Evolutionary conservation across 23 red algal genomes (phyloP).

Genomic region (Pyropia yezoensis): DNA sequence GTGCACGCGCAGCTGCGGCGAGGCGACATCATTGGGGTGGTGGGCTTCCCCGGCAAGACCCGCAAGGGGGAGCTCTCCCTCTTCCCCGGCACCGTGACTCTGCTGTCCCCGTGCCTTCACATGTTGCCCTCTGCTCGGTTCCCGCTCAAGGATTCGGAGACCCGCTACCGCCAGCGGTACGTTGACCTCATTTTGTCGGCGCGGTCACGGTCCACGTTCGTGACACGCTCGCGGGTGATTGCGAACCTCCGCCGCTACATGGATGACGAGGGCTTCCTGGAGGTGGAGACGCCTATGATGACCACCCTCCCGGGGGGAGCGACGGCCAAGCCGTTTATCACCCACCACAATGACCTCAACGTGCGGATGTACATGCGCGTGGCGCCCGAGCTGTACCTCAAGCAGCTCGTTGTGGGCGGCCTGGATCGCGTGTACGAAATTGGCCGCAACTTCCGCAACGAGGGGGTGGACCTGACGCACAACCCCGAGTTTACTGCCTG

Average conservation of each 20-base stretch:
- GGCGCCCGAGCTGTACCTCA: slow-evolving; percentile 94
- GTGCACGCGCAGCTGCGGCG: slow-evolving; percentile 43
- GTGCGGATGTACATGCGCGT: slow-evolving; percentile 96
- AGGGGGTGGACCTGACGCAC: slow-evolving; percentile 94
- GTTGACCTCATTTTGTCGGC: slow-evolving; percentile 87
- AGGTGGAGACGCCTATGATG: slow-evolving; percentile 99
- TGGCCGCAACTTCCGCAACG: slow-evolving; percentile 94
- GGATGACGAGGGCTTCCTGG: slow-evolving; percentile 76
- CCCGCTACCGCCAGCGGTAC: slow-evolving; percentile 85
- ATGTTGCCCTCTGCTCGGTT: slow-evolving; percentile 85
- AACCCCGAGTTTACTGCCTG: slow-evolving; percentile 99
- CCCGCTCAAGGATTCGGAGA: slow-evolving; percentile 65
- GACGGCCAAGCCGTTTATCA: slow-evolving; percentile 88
- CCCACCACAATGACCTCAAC: slow-evolving; percentile 91
- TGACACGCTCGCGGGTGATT: slow-evolving; percentile 63
- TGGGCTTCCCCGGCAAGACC: slow-evolving; percentile 67
- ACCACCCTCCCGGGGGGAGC: slow-evolving; percentile 84
- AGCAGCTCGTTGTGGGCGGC: slow-evolving; percentile 95
- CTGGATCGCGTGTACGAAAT: slow-evolving; percentile 95
- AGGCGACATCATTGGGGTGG: slow-evolving; percentile 87
- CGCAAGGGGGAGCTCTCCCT: slow-evolving; percentile 88
- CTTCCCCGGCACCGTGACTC: slow-evolving; percentile 46
- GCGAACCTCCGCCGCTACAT: slow-evolving; percentile 78
- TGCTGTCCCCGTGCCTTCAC: slow-evolving; percentile 74
- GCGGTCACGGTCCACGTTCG: slow-evolving; percentile 51